Evolutionary conservation across 306 rosid species (phyloP).

Genomic region (Prunus salicina): DNA sequence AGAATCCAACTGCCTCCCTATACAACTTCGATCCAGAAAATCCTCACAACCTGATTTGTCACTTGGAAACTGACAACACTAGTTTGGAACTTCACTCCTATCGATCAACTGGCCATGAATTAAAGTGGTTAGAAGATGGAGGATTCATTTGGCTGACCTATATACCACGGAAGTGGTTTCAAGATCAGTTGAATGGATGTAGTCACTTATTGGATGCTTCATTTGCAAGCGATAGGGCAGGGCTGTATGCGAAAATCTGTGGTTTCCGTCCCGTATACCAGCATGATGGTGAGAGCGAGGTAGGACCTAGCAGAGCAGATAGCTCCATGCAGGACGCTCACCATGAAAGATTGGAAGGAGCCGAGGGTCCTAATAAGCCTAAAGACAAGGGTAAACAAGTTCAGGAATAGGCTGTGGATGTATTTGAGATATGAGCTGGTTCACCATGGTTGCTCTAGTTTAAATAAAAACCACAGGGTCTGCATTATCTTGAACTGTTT

Average conservation of each 20-base stretch:
- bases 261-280: not conserved
- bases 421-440: too few species aligned
- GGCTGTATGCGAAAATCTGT: not conserved
- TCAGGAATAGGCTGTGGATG: too few species aligned
- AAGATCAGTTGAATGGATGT: not conserved
- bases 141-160: constrained; percentile 1
- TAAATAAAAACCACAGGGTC: too few species aligned
- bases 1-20: constrained; percentile 6
- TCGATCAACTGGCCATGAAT: not conserved
- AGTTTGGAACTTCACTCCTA: not conserved
- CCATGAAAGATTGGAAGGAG: too few species aligned
- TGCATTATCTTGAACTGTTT: too few species aligned
- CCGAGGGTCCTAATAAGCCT: too few species aligned
- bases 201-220: not conserved
- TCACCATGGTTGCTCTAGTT: too few species aligned
- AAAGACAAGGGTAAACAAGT: too few species aligned
- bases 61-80: not conserved
- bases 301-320: too few species aligned
- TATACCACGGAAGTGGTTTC: constrained; percentile 14
- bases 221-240: not conserved
- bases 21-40: constrained; percentile 1
- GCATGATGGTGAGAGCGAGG: not conserved
- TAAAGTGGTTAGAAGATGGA: not conserved
- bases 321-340: too few species aligned
- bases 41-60: not conserved